phyloP scores from a whole-genome alignment of 1,284 basidiomycete species.

The Cutaneotrichosporon cutaneum region DNA sequence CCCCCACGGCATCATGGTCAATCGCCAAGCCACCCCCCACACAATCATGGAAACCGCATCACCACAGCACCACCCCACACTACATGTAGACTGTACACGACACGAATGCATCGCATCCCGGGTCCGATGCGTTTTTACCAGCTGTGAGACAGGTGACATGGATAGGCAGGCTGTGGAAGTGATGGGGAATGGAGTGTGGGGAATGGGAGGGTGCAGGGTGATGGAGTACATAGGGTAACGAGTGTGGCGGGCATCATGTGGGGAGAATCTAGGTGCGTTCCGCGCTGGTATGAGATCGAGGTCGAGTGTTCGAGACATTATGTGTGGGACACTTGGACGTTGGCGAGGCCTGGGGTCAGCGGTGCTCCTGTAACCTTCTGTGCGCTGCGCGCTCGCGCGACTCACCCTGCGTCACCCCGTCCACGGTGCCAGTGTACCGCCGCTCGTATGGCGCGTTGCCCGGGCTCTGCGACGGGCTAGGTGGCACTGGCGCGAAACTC shows the following conservation, averaged over 20 bases:
- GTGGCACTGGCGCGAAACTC: slow-evolving; percentile 37
- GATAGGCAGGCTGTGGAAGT: background rate
- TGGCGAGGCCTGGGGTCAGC: slow-evolving; percentile 27
- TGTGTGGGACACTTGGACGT: slow-evolving; percentile 36
- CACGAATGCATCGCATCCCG: slow-evolving; percentile 13
- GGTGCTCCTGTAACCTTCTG: background rate
- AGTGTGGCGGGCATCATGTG: slow-evolving; percentile 19
- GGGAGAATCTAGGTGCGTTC: slow-evolving; percentile 8
- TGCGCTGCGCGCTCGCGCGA: background rate
- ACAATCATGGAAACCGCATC: background rate
- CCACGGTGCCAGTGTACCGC: slow-evolving; percentile 28
- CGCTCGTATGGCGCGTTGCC: slow-evolving; percentile 3
- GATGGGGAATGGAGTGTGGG: background rate
- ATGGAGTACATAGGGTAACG: slow-evolving; percentile 11
- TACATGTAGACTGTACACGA: slow-evolving; percentile 8
- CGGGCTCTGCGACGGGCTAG: slow-evolving; percentile 23
- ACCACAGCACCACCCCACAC: background rate
- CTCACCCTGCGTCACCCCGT: slow-evolving; percentile 40
- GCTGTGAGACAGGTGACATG: slow-evolving; percentile 4
- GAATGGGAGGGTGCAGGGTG: background rate
- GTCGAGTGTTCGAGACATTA: slow-evolving; percentile 9
- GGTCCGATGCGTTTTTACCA: slow-evolving; percentile 6
- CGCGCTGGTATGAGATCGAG: background rate
- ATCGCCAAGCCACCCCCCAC: background rate
- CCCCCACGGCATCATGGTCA: background rate